Evolutionary conservation across 2,329 filamentous ascomycete genomes (phyloP).

Genomic region (Fusarium sp.): DNA sequence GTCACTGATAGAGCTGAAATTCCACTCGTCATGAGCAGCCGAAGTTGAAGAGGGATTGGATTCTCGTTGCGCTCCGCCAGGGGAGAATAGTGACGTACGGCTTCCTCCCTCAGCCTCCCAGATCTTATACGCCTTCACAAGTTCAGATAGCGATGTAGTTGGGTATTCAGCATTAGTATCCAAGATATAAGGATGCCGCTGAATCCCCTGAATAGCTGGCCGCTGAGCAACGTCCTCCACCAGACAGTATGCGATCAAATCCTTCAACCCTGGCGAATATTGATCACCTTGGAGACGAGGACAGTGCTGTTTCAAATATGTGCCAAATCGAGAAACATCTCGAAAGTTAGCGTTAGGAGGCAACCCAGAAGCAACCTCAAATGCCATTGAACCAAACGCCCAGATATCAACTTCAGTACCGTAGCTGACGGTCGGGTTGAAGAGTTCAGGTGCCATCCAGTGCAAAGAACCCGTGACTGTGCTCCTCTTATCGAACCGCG

Average conservation of each 20-base stretch:
- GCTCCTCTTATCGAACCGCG: slow-evolving; percentile 77
- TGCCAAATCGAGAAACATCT: slow-evolving; percentile 60
- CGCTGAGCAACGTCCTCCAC: slow-evolving; percentile 59
- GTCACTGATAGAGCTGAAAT: not conserved
- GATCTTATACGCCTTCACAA: slow-evolving; percentile 72
- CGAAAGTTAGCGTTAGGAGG: slow-evolving; percentile 73
- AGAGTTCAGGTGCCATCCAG: slow-evolving; percentile 86
- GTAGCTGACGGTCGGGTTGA: slow-evolving; percentile 70
- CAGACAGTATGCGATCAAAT: slow-evolving; percentile 77
- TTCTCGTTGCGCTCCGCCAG: slow-evolving; percentile 66
- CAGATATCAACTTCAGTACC: slow-evolving; percentile 82
- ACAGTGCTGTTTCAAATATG: slow-evolving; percentile 67
- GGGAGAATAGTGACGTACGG: slow-evolving; percentile 70
- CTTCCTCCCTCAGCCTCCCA: slow-evolving; percentile 80
- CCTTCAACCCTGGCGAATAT: slow-evolving; percentile 74
- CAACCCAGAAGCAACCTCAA: slow-evolving; percentile 80
- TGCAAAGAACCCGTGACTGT: slow-evolving; percentile 84
- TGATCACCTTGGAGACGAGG: slow-evolving; percentile 76
- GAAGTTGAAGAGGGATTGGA: slow-evolving; percentile 18
- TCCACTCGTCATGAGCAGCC: not conserved
- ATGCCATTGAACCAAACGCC: slow-evolving; percentile 83
- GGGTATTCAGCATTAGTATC: not conserved
- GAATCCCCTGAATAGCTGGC: not conserved
- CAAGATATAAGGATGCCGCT: not conserved
- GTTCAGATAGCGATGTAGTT: not conserved